These are phyloP conservation scores for Xylariaceae sp. DNA, from an alignment of 2,329 filamentous ascomycete genomes.

Conservation along the genomic window DNA sequence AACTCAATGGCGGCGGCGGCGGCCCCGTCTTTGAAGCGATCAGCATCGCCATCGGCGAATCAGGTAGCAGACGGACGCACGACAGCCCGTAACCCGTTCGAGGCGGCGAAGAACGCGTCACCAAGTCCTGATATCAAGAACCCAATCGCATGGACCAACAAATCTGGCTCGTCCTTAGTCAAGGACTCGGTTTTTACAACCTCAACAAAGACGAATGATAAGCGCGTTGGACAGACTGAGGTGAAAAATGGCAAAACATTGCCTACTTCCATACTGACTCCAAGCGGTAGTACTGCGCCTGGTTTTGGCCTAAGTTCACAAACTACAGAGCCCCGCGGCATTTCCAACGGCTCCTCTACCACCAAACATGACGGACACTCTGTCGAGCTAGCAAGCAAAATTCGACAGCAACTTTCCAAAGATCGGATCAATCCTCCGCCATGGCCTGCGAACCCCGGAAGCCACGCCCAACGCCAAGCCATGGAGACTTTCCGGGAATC, in stretches of 20 bases:
- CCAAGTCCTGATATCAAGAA: conserved; percentile 1
- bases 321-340: not conserved
- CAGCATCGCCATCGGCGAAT: conserved; percentile 15
- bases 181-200: not conserved
- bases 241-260: conserved; percentile 19
- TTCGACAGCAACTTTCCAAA: conserved; percentile 48
- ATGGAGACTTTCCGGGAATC: conserved; percentile 52
- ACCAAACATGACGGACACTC: conserved; percentile 19
- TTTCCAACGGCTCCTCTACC: not conserved
- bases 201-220: conserved; percentile 20
- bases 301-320: not conserved
- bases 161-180: conserved; percentile 4
- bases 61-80: conserved; percentile 6
- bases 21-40: conserved; percentile 8
- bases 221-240: conserved; percentile 12
- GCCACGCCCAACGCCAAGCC: conserved; percentile 44
- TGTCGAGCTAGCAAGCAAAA: conserved; percentile 40
- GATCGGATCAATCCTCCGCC: conserved; percentile 49
- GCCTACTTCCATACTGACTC: conserved; percentile 1
- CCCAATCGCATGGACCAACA: conserved; percentile 26
- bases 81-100: conserved; percentile 18
- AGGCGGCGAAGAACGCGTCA: not conserved
- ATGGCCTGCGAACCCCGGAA: conserved; percentile 53
- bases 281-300: conserved; percentile 6
- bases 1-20: conserved; percentile 12